Conservation (phyloP, 176 grass and related monocot species). For the Bromus sterilis region DNA sequence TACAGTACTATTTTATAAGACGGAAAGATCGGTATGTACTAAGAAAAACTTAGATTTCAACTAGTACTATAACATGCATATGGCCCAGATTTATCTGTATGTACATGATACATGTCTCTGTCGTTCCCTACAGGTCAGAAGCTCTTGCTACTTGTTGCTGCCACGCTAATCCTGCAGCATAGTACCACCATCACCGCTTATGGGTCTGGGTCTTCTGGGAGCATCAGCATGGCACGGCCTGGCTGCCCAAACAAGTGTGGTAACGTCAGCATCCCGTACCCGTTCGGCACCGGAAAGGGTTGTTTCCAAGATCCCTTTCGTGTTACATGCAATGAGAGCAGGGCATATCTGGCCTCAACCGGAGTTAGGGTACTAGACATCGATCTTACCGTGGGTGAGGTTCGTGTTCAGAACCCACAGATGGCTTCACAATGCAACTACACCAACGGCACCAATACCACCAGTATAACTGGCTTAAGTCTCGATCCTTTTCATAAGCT, state of each 20-base stretch:
- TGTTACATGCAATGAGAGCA: not conserved
- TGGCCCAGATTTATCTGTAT: not conserved
- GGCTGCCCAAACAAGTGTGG: not conserved
- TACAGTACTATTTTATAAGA: not conserved
- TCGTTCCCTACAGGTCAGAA: not conserved
- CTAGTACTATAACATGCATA: not conserved
- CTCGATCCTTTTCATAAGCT: not conserved
- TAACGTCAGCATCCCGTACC: not conserved
- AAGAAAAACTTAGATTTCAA: no score
- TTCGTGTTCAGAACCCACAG: not conserved
- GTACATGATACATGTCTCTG: not conserved
- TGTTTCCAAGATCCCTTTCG: not conserved
- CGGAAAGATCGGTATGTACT: not conserved
- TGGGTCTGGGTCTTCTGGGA: not conserved
- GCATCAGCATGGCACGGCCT: not conserved
- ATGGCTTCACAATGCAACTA: not conserved
- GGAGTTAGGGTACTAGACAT: not conserved
- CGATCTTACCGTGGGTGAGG: not conserved
- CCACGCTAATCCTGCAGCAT: not conserved
- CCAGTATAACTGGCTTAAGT: not conserved
- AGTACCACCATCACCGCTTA: not conserved
- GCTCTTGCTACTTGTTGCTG: not conserved
- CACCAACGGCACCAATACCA: not conserved
- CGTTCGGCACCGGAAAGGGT: not conserved
- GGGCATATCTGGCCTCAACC: not conserved